Evolutionary conservation across 768 basidiomycete genomes (phyloP).

Genomic region (Trametes sanguinea): DNA sequence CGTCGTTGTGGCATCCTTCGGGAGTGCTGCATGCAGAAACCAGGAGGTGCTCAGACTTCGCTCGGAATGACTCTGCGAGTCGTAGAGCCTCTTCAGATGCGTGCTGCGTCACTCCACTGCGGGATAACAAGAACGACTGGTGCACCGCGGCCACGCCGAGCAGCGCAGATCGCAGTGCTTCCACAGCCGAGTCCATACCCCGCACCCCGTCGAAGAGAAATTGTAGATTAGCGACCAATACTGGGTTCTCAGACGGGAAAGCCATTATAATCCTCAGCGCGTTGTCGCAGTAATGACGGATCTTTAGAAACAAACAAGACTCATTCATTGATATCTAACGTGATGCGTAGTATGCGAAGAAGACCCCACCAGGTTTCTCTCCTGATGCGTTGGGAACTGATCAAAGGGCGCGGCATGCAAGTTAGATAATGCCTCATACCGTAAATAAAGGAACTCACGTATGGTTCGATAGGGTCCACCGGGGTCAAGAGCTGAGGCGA

Average conservation of each 20-base stretch:
- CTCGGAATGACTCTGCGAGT: slow-evolving; percentile 37
- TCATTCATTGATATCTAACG: slow-evolving; percentile 53
- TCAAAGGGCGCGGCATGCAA: neutral
- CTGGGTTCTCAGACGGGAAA: slow-evolving; percentile 45
- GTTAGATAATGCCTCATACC: neutral
- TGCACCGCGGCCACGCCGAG: slow-evolving; percentile 45
- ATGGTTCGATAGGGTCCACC: slow-evolving; percentile 60
- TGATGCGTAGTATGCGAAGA: slow-evolving; percentile 48
- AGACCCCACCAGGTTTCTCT: slow-evolving; percentile 51
- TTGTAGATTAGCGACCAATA: slow-evolving; percentile 44
- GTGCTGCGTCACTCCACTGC: slow-evolving; percentile 28
- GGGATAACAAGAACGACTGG: slow-evolving; percentile 44
- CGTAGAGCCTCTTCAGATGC: slow-evolving; percentile 37
- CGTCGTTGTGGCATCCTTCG: slow-evolving; percentile 35
- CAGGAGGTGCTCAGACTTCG: slow-evolving; percentile 39
- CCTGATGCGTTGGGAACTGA: slow-evolving; percentile 46
- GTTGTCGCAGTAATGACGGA: slow-evolving; percentile 46
- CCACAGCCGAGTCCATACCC: slow-evolving; percentile 39
- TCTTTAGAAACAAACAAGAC: slow-evolving; percentile 38
- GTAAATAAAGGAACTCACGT: slow-evolving; percentile 47
- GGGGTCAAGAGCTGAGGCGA: slow-evolving; percentile 46
- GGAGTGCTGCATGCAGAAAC: slow-evolving; percentile 34
- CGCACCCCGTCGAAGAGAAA: slow-evolving; percentile 43
- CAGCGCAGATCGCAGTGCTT: slow-evolving; percentile 42
- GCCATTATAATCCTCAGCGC: slow-evolving; percentile 50